Percentiles rank a stretch among this genome's conserved stretches.
Conservation (phyloP, 345 rosid species). For the Trapa incisa region DNA sequence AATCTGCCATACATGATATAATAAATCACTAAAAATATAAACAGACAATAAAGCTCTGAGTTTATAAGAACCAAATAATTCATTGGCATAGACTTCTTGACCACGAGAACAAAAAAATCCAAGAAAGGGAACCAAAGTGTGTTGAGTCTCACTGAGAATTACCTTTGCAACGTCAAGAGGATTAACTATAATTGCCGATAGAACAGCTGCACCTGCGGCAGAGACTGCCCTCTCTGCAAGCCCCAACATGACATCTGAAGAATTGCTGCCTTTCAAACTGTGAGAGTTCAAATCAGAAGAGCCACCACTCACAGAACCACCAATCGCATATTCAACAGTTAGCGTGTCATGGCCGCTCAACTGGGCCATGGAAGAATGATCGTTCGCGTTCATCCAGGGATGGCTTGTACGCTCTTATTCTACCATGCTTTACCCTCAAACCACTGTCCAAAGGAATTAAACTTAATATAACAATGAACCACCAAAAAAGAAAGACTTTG, state of each 20-base stretch:
- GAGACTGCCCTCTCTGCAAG: slow-evolving; percentile 60
- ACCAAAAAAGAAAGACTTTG: not conserved
- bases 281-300: slow-evolving; percentile 12
- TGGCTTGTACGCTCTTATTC: slow-evolving; percentile 11
- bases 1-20: not conserved
- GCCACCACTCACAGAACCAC: slow-evolving; percentile 14
- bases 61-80: not conserved
- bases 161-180: slow-evolving; percentile 97
- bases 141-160: not conserved
- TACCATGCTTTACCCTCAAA: slow-evolving; percentile 9
- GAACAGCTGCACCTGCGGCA: slow-evolving; percentile 89
- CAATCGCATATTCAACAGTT: slow-evolving; percentile 12
- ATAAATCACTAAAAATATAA: too few species aligned
- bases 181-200: slow-evolving; percentile 72
- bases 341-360: slow-evolving; percentile 12
- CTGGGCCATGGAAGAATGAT: slow-evolving; percentile 6
- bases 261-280: slow-evolving; percentile 6
- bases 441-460: not conserved
- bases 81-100: not conserved
- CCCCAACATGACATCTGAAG: slow-evolving; percentile 38
- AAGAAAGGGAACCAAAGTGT: too few species aligned
- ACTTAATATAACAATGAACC: not conserved
- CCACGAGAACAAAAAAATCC: not conserved
- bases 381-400: slow-evolving; percentile 19
- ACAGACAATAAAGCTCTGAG: not conserved